phyloP scores from a whole-genome alignment of 805 yeast genomes.

The Ogataea naganishii region DNA sequence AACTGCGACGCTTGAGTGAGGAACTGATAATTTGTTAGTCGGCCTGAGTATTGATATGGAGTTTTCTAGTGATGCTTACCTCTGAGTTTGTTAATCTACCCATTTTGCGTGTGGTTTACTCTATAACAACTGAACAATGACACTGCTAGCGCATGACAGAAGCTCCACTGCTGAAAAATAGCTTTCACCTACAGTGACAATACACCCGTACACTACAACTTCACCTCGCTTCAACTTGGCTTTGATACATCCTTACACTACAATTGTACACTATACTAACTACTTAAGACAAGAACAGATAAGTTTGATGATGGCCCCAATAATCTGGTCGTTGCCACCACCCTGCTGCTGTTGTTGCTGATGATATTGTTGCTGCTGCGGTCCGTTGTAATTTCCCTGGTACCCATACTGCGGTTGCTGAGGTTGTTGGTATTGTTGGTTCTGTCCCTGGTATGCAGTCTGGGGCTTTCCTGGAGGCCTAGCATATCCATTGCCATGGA shows the following conservation, averaged over 20 bases:
- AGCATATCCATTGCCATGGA: conserved; percentile 9
- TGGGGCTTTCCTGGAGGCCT: conserved; percentile 2
- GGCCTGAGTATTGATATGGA: no score
- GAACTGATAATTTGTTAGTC: no score
- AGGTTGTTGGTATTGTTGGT: conserved; percentile 13
- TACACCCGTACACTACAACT: no score
- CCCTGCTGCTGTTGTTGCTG: conserved; percentile 24
- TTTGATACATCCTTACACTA: no score
- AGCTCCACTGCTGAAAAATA: no score
- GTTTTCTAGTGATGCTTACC: conserved; percentile 1
- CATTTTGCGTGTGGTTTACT: neutral
- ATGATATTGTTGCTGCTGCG: conserved; percentile 20
- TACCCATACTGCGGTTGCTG: conserved; percentile 14
- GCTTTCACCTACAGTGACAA: no score
- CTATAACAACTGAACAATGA: no score
- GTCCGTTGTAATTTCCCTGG: conserved; percentile 19
- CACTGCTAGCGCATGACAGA: no score
- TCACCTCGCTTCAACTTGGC: no score
- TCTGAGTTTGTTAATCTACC: conserved; percentile 1
- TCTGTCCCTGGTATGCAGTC: conserved; percentile 9
- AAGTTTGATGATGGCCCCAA: conserved; percentile 18
- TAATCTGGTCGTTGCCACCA: conserved; percentile 16
- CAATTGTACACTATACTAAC: no score
- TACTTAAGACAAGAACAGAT: conserved; percentile 12
- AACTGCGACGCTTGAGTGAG: conserved; percentile 13